Percentiles rank a stretch among this genome's conserved stretches.
phyloP scores from a whole-genome alignment of 495 filamentous ascomycete genomes.

The Neurospora sp. region DNA sequence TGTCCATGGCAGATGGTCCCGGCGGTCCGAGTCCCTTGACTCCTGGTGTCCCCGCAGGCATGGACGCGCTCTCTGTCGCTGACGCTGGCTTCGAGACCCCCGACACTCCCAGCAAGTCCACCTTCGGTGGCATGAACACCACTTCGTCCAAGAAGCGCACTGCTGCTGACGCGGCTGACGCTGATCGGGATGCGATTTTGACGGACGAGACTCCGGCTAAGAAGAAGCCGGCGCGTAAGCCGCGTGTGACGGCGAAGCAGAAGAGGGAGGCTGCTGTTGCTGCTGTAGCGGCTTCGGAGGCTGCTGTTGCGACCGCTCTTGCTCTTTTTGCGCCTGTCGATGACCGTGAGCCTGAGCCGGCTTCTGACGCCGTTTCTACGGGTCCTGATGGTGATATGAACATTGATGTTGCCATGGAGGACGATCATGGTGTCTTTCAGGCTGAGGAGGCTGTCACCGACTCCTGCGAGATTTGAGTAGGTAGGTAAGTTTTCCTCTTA shows the following conservation, averaged over 20 bases:
- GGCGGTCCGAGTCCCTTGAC: neutral
- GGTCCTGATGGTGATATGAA: neutral
- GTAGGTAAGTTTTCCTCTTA: neutral
- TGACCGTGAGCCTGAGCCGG: neutral
- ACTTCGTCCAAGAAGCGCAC: neutral
- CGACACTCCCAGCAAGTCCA: neutral
- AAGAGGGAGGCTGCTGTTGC: neutral
- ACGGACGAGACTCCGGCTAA: neutral
- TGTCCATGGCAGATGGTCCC: too few relatives aligned
- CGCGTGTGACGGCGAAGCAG: neutral
- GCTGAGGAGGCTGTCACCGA: neutral
- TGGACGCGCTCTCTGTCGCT: neutral
- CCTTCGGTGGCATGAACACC: neutral
- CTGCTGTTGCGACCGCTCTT: neutral
- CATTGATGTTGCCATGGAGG: neutral
- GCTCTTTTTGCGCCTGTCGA: neutral
- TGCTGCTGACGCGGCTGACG: neutral
- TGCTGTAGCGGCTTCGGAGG: neutral
- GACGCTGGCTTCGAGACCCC: neutral
- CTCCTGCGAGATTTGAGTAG: neutral
- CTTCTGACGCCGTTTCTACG: neutral
- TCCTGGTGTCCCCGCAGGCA: neutral
- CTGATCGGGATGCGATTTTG: neutral
- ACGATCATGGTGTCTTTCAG: neutral
- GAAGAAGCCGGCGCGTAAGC: neutral